Conservation (phyloP, 2,329 filamentous ascomycete species). For the Tolypocladium pustulatum region DNA sequence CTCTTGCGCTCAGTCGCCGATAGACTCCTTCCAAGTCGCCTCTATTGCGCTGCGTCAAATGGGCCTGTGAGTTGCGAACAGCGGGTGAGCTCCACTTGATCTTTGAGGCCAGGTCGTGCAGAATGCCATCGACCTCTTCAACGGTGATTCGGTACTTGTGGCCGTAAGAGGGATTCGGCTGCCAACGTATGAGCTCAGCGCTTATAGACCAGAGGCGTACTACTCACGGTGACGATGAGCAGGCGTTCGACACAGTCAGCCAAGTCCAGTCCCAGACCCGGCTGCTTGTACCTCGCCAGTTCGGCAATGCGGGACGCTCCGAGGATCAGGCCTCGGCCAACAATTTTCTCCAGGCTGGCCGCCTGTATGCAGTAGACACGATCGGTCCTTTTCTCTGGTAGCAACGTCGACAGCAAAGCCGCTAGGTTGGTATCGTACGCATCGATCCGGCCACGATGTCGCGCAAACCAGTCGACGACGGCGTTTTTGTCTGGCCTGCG, state of each 20-base stretch:
- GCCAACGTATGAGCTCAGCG: not conserved
- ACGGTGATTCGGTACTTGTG: conserved; percentile 42
- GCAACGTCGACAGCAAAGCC: conserved; percentile 63
- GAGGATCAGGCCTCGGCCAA: conserved; percentile 57
- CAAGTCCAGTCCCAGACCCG: conserved; percentile 53
- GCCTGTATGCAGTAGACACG: conserved; percentile 65
- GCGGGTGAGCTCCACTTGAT: conserved; percentile 61
- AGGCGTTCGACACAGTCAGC: conserved; percentile 60
- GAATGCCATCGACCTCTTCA: conserved; percentile 58
- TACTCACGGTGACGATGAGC: conserved; percentile 46
- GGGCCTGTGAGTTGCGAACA: conserved; percentile 31
- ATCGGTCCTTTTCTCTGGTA: conserved; percentile 68
- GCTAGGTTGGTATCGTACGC: conserved; percentile 43
- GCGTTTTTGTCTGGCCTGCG: conserved; percentile 21
- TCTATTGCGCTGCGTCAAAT: conserved; percentile 19
- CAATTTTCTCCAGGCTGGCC: conserved; percentile 50
- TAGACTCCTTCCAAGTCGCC: conserved; percentile 46
- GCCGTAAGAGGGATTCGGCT: conserved; percentile 32
- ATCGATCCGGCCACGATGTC: conserved; percentile 49
- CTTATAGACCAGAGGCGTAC: not conserved
- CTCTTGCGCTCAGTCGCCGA: conserved; percentile 47
- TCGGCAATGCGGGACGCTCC: conserved; percentile 49
- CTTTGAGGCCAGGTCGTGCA: conserved; percentile 57
- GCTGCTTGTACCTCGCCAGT: conserved; percentile 50
- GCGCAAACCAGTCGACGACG: conserved; percentile 58